Evolutionary conservation across 129 eudicot species (phyloP), one percentile per base, ranked within the genome.

Genomic region (Centella asiatica): DNA sequence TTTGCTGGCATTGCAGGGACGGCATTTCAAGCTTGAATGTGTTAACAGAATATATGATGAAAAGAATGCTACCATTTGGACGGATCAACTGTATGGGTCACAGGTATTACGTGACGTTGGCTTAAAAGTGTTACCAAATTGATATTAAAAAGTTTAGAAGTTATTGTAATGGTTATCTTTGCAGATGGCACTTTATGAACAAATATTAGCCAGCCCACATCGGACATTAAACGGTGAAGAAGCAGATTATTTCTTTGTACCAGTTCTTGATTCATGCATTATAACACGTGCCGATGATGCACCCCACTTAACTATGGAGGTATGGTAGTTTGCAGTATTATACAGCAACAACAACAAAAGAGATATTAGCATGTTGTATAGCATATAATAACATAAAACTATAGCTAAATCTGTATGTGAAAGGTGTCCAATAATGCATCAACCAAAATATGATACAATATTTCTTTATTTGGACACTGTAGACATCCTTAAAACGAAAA

Each of bases 241-340:
- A 74, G 98, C 98, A 68, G 98, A 92, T 77, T 87, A 78, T 68
- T 92, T 81, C 76, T 92, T 87, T 65, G 98, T 92, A 52, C 98
- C 98, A 3, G 90, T 84, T 53, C 98, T 92, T 72, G 98, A 92
- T 84, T 84, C 98, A 17, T 92, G 98, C 64, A 80, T 92, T 48
- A 92, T 92, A 51, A 82, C 84, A 67, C 94, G 98, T 32, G 98
- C 94, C 40, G 96, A 87, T 76, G 98, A 92, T 82, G 90, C 98
- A 37, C 98, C 98, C 44, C 95, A 92, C 78, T 58, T 87, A 52
- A 84, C 69, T 78, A 68, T 87, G 96, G 72, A 68, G 95, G 98
- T 87, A 84, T 55, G 60, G 15, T 23, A 23, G 29, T 68, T 32
- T 69, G 55, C 76, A 12, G 39, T 44, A 29, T 37, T 57, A 25